Base-by-base conservation (phyloP, 1,284 basidiomycete genomes). In the Microbotryomycetes sp. region DNA sequence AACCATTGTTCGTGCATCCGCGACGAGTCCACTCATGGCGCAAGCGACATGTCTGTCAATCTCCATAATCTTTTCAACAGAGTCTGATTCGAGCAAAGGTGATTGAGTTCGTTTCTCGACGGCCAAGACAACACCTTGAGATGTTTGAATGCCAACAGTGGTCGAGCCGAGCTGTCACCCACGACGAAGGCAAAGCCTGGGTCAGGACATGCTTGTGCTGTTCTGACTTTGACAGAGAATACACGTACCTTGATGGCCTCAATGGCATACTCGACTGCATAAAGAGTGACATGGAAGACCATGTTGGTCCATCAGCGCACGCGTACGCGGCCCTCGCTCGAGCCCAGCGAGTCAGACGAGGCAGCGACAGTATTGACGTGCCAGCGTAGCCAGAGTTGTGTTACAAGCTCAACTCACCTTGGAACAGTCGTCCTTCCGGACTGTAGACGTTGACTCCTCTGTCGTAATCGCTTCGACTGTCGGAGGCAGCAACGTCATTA, bases 21-120 rank as follows among this genome's bases (percentile, higher is more conserved):
- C 96, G 32, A 92, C 96, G 67, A 99, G 83, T 25, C 94, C 94
- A 59, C 90, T 93, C 92, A 99, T 97, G 59, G 96, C 96, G 71
- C 93, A 97, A 22, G 92, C 96, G 59, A 99, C 83, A 79, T 99
- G 96, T 19, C 78, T 74, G 79, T 99, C 96, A 73, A 98, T 97
- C 80, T 98, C 94, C 93, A 98, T 97, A 76, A 99, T 98, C 81
- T 98, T 98, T 77, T 99, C 96, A 75, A 99, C 94, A 59, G 92
- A 93, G 66, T 85, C 89, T 22, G 90, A 86, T 80, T 97, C 96
- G 70, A 98, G 85, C 58, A 99, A 83, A 26, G 92, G 89, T 0
- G 93, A 97, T 78, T 97, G 93, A 56, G 97, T 92, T 76, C 96
- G 92, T 80, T 98, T 97, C 81, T 99, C 96, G 65, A 98, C 92